These are phyloP conservation scores for Tricholoma hemisulphureum DNA, from an alignment of 768 basidiomycete species.

Conservation along the genomic window DNA sequence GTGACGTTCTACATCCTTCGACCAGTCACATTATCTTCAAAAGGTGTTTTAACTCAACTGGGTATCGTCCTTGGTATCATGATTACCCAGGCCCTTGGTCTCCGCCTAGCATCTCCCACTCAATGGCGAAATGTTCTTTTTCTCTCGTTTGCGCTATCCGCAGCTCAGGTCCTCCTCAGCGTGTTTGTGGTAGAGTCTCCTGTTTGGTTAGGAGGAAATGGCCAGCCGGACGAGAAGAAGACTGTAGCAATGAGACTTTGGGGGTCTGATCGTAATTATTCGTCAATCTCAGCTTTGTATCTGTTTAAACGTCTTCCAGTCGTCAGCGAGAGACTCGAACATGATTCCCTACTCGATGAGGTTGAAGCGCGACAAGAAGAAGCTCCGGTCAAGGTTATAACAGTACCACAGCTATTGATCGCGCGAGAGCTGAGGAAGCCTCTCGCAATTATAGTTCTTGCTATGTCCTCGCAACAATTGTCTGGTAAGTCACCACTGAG, in stretches of 20 bases:
- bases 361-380: constrained; percentile 25
- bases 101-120: constrained; percentile 65
- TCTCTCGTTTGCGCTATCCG: constrained; percentile 55
- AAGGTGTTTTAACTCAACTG: constrained; percentile 80
- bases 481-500: constrained; percentile 52
- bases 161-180: constrained; percentile 55
- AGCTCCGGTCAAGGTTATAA: constrained; percentile 34
- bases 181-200: constrained; percentile 68
- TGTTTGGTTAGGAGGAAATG: constrained; percentile 55
- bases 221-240: constrained; percentile 49
- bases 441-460: constrained; percentile 62
- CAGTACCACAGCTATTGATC: constrained; percentile 51
- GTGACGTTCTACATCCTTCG: not conserved
- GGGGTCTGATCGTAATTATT: constrained; percentile 29
- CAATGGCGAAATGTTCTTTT: constrained; percentile 72
- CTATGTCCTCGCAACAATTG: constrained; percentile 76
- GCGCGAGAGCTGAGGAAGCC: constrained; percentile 58
- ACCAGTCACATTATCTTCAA: not conserved
- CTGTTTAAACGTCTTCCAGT: not conserved
- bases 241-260: constrained; percentile 52
- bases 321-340: constrained; percentile 4
- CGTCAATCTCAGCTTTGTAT: not conserved
- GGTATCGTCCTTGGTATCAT: constrained; percentile 85
- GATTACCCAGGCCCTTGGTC: constrained; percentile 76
- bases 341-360: constrained; percentile 40